A percentile compares a stretch with the other conserved stretches of the same genome.
Conservation (phyloP, 164 flowering plant genomes). For the Sedum album region DNA sequence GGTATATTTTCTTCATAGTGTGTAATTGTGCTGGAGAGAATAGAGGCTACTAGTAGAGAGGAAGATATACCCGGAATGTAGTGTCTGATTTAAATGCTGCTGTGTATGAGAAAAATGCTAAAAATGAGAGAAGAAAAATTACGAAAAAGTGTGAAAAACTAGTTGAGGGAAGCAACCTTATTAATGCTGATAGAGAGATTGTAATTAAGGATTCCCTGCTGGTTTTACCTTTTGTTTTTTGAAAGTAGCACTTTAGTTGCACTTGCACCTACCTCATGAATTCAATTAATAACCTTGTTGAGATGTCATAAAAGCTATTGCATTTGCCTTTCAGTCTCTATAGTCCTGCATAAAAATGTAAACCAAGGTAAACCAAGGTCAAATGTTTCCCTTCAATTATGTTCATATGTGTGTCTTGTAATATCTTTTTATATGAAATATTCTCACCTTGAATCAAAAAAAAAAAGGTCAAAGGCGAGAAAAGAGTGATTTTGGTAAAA, state of each 20-base stretch:
- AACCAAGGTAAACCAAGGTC: background rate
- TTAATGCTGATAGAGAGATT: background rate
- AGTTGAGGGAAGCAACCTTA: conserved; percentile 1
- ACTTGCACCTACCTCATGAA: background rate
- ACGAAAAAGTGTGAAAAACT: background rate
- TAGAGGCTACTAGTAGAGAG: background rate
- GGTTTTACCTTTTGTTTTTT: background rate
- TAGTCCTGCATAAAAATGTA: background rate
- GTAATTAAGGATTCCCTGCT: conserved; percentile 2
- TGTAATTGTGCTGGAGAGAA: background rate
- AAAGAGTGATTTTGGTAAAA: background rate
- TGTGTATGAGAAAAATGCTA: background rate
- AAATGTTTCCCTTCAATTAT: too few species aligned
- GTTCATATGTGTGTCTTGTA: too few species aligned
- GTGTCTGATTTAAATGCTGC: background rate
- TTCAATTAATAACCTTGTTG: conserved; percentile 1
- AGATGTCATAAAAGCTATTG: background rate
- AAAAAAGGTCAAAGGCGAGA: too few species aligned
- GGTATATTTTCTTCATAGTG: background rate
- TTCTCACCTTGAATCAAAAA: too few species aligned
- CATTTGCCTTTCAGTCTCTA: background rate
- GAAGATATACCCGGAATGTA: background rate
- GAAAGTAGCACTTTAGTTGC: background rate
- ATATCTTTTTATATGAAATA: too few species aligned
- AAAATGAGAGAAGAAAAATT: background rate